Percentiles rank a stretch among this genome's conserved stretches.
Conservation (phyloP, 768 basidiomycete genomes). For the Suillus ampliporus region DNA sequence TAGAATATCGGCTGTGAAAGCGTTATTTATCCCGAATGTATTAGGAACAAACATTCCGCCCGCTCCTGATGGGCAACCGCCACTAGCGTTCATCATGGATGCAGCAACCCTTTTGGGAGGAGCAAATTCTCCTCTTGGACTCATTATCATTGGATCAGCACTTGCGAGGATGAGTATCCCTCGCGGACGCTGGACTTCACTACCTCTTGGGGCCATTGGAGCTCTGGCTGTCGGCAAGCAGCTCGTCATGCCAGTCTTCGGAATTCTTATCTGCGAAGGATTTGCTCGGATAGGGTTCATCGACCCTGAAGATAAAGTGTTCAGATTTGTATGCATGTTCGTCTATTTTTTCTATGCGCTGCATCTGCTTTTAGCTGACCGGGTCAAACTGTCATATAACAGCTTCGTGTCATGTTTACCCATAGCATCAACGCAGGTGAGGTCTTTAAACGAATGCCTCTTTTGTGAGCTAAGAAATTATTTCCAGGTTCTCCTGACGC, state of each 20-base stretch:
- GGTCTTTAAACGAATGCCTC: not conserved
- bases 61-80: conserved; percentile 72
- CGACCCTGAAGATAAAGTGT: conserved; percentile 55
- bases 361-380: not conserved
- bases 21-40: conserved; percentile 57
- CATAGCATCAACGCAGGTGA: conserved; percentile 62
- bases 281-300: conserved; percentile 55
- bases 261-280: conserved; percentile 59
- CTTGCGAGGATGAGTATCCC: conserved; percentile 66
- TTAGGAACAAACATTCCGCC: conserved; percentile 48
- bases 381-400: not conserved
- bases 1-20: conserved; percentile 61
- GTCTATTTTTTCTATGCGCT: conserved; percentile 28
- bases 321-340: conserved; percentile 73
- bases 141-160: conserved; percentile 66
- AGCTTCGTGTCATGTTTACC: conserved; percentile 68
- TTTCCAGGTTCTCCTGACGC: conserved; percentile 62
- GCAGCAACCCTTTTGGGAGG: conserved; percentile 62
- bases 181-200: conserved; percentile 44
- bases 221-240: conserved; percentile 59
- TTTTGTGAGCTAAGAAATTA: not conserved
- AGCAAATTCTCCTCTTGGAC: conserved; percentile 66
- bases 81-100: conserved; percentile 65
- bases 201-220: conserved; percentile 59
- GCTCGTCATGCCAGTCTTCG: conserved; percentile 62